Evolutionary conservation across 768 basidiomycete genomes (phyloP).

Genomic region (Podaxis rugospora): DNA sequence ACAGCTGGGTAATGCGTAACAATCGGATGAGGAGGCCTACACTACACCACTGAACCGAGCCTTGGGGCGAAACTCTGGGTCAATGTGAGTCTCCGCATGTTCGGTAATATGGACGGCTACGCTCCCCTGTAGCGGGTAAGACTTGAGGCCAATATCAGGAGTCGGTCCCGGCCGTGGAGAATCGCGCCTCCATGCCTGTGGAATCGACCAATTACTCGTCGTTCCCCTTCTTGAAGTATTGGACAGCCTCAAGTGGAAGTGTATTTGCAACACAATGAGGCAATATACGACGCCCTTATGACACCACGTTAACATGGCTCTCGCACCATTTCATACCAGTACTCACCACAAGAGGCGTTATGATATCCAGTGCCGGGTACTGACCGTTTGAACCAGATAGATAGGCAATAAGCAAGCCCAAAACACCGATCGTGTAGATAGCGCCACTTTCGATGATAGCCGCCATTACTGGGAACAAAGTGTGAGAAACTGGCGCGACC

Average conservation of each 20-base stretch:
- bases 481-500: background rate
- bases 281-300: background rate
- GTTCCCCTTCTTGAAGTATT: background rate
- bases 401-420: background rate
- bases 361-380: slow-evolving; percentile 1
- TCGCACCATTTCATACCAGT: background rate
- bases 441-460: slow-evolving; percentile 5
- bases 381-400: background rate
- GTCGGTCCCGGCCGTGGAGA: background rate
- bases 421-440: background rate
- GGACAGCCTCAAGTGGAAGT: background rate
- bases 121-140: background rate
- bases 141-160: background rate
- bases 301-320: background rate
- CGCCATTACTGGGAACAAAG: background rate
- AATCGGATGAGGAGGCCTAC: too few relatives aligned
- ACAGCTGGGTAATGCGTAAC: background rate
- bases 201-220: background rate
- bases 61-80: background rate
- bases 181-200: background rate
- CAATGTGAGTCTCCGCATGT: background rate
- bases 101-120: background rate
- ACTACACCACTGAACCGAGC: background rate
- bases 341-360: slow-evolving; percentile 8
- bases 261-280: slow-evolving; percentile 8